Conservation (phyloP, 352 stramenopile genomes). For the Pythium phragmiticola region DNA sequence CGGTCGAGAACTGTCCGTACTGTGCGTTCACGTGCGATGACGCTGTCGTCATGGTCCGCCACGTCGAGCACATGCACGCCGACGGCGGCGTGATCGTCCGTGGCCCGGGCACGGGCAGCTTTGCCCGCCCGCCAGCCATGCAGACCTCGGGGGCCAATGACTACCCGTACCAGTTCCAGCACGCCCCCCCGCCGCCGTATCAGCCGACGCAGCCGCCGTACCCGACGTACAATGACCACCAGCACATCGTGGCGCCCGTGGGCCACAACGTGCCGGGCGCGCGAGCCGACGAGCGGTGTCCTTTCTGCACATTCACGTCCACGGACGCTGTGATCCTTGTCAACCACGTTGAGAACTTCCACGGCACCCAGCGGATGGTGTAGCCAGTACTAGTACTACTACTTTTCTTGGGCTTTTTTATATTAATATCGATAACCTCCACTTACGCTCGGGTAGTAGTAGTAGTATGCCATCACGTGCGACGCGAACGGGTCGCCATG, state of each 20-base stretch:
- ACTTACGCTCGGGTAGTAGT: too few relatives aligned
- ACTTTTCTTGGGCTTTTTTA: too few relatives aligned
- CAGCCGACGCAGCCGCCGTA: slow-evolving; percentile 9
- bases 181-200: slow-evolving; percentile 7
- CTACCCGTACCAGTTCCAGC: slow-evolving; percentile 15
- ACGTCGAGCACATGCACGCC: slow-evolving; percentile 55
- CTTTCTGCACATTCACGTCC: slow-evolving; percentile 57
- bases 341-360: slow-evolving; percentile 75
- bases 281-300: slow-evolving; percentile 44
- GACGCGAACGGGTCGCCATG: neutral
- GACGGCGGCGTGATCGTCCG: slow-evolving; percentile 13
- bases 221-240: slow-evolving; percentile 13
- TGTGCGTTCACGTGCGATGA: slow-evolving; percentile 51
- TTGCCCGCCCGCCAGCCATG: slow-evolving; percentile 7
- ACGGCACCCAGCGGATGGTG: slow-evolving; percentile 34
- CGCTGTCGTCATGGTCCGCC: slow-evolving; percentile 59
- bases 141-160: neutral
- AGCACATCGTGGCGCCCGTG: slow-evolving; percentile 22
- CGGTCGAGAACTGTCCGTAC: slow-evolving; percentile 49
- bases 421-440: too few relatives aligned
- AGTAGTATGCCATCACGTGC: neutral
- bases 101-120: slow-evolving; percentile 4
- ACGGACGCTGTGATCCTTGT: slow-evolving; percentile 65
- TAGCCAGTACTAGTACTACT: too few relatives aligned
- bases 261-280: slow-evolving; percentile 5